Conservation (phyloP, 1,139 yeast species). For the Scheffersomyces lignicola region DNA sequence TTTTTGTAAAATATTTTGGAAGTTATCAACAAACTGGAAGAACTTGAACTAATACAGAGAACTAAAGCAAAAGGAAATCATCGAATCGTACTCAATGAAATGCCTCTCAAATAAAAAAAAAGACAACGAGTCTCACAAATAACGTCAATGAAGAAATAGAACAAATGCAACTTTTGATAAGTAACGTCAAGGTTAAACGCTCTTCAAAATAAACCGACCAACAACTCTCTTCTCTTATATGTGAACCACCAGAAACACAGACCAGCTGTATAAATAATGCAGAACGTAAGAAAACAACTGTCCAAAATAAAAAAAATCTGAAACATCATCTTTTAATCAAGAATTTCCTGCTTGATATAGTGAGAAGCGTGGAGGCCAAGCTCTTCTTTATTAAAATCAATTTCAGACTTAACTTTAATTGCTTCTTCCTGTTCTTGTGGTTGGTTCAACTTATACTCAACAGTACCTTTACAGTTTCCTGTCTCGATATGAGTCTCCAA, state of each 20-base stretch:
- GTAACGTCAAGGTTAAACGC: background rate
- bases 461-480: constrained; percentile 46
- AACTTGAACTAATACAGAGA: constrained; percentile 1
- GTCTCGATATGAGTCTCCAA: constrained; percentile 49
- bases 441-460: constrained; percentile 11
- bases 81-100: background rate
- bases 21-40: no score
- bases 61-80: constrained; percentile 1
- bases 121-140: background rate
- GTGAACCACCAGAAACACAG: constrained; percentile 3
- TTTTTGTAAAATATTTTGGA: background rate
- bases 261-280: constrained; percentile 3
- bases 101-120: background rate
- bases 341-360: constrained; percentile 8
- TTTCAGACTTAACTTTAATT: background rate
- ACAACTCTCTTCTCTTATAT: no score
- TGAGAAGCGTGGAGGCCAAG: constrained; percentile 7
- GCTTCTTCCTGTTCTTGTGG: background rate
- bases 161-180: background rate
- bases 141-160: background rate
- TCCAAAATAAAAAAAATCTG: constrained; percentile 3
- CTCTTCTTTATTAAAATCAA: constrained; percentile 4
- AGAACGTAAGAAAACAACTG: background rate
- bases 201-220: background rate
- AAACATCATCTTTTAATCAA: constrained; percentile 5